A percentile compares a stretch with the other conserved stretches of the same genome.
Evolutionary conservation across 768 basidiomycete genomes (phyloP).

Genomic region (Mrakia gelida): DNA sequence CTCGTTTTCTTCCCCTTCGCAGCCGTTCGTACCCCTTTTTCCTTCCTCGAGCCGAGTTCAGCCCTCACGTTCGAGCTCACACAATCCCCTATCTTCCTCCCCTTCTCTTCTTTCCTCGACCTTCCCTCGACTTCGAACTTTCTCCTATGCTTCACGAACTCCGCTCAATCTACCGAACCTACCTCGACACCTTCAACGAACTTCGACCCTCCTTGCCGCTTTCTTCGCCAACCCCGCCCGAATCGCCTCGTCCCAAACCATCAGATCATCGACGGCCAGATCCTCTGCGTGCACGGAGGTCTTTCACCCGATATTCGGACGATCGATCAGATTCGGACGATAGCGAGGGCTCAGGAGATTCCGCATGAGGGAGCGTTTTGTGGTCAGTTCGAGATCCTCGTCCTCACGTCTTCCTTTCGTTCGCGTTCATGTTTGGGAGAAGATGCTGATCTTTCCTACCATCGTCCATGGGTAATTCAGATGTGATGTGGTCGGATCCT

Average conservation of each 20-base stretch:
- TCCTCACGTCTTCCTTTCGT: neutral
- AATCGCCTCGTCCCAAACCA: neutral
- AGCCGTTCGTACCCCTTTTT: neutral
- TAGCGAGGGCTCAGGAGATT: slow-evolving; percentile 57
- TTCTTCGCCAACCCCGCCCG: neutral
- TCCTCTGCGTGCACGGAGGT: slow-evolving; percentile 91
- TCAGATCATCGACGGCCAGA: slow-evolving; percentile 89
- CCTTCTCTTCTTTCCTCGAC: neutral
- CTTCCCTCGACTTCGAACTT: neutral
- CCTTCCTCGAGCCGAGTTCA: neutral
- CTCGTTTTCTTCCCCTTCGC: neutral
- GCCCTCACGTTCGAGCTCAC: neutral
- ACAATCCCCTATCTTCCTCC: neutral
- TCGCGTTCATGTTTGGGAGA: neutral
- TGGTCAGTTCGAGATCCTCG: slow-evolving; percentile 41
- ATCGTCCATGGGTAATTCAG: slow-evolving; percentile 46
- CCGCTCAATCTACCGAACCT: neutral
- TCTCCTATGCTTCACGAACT: neutral
- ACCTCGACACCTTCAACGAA: neutral
- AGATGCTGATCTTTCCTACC: neutral
- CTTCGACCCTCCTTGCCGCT: neutral
- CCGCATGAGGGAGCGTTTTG: slow-evolving; percentile 52
- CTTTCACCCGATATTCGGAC: slow-evolving; percentile 94
- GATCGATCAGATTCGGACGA: slow-evolving; percentile 85
- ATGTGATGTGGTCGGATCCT: slow-evolving; percentile 80